A percentile compares a stretch with the other conserved stretches of the same genome.
phyloP scores from a whole-genome alignment of 2,329 filamentous ascomycete species.

The Colletotrichum costaricense region DNA sequence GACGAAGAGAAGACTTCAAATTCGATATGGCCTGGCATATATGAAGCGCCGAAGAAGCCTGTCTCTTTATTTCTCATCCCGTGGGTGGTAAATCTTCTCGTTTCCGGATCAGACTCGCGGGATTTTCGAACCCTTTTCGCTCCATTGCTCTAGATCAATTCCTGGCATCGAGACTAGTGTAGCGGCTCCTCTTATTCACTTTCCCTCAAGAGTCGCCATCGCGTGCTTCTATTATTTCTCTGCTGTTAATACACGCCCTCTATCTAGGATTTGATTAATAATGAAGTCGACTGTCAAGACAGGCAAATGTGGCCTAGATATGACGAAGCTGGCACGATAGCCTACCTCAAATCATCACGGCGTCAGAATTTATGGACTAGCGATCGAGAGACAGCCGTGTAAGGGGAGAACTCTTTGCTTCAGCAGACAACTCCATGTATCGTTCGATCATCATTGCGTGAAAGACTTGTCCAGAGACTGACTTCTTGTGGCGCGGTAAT shows the following conservation, averaged over 20 bases:
- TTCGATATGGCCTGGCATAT: neutral
- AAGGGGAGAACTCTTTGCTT: neutral
- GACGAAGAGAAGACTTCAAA: neutral
- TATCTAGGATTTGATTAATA: constrained; percentile 28
- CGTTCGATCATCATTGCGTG: neutral
- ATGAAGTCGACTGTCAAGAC: neutral
- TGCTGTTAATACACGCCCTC: neutral
- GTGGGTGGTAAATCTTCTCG: too few relatives aligned
- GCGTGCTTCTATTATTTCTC: constrained; percentile 41
- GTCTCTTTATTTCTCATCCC: neutral
- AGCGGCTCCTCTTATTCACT: neutral
- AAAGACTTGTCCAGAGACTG: neutral
- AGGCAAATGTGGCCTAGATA: neutral
- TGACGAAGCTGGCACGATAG: too few relatives aligned
- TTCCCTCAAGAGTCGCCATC: constrained; percentile 57
- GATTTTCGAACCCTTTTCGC: too few relatives aligned
- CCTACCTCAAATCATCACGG: constrained; percentile 28
- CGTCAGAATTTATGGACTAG: constrained; percentile 58
- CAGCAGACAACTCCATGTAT: too few relatives aligned
- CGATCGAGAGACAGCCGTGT: constrained; percentile 54
- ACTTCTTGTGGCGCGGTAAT: neutral
- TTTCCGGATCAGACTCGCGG: too few relatives aligned
- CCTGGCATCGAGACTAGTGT: neutral
- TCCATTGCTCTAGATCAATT: too few relatives aligned
- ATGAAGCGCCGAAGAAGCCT: neutral